Evolutionary conservation across 1,284 basidiomycete species (phyloP).

Genomic region (Taiwanofungus camphoratus): DNA sequence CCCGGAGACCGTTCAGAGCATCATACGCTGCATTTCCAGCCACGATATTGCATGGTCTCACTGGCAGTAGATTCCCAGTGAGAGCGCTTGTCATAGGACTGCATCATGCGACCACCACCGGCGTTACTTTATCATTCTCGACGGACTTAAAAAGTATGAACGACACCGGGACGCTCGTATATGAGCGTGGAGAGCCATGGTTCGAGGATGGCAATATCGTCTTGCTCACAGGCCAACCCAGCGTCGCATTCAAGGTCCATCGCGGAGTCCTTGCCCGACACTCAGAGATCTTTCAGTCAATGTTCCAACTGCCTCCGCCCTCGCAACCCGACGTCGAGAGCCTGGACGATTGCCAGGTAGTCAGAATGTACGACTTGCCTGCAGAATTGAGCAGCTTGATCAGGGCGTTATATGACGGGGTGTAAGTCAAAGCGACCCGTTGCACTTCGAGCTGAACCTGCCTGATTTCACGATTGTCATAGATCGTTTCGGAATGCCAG

Average conservation of each 20-base stretch:
- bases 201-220: slow-evolving; percentile 57
- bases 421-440: slow-evolving; percentile 42
- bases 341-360: slow-evolving; percentile 43
- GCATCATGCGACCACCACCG: no score
- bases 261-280: slow-evolving; percentile 52
- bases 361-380: slow-evolving; percentile 49
- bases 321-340: slow-evolving; percentile 26
- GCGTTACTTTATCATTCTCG: no score
- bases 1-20: no score
- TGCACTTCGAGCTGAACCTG: background rate
- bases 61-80: no score
- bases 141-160: no score
- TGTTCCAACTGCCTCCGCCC: slow-evolving; percentile 50
- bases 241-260: slow-evolving; percentile 49
- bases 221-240: slow-evolving; percentile 36
- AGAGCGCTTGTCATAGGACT: no score
- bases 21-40: no score
- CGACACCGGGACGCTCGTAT: no score
- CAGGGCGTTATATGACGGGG: slow-evolving; percentile 51
- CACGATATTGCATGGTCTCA: no score
- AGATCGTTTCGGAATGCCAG: slow-evolving; percentile 35
- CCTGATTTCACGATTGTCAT: slow-evolving; percentile 1
- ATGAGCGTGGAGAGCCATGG: slow-evolving; percentile 40
- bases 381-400: slow-evolving; percentile 49
- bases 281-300: slow-evolving; percentile 53